Evolutionary conservation across 2,329 filamentous ascomycete genomes (phyloP), one percentile per base, ranked within the genome.

Genomic region (Aspergillus sp.): DNA sequence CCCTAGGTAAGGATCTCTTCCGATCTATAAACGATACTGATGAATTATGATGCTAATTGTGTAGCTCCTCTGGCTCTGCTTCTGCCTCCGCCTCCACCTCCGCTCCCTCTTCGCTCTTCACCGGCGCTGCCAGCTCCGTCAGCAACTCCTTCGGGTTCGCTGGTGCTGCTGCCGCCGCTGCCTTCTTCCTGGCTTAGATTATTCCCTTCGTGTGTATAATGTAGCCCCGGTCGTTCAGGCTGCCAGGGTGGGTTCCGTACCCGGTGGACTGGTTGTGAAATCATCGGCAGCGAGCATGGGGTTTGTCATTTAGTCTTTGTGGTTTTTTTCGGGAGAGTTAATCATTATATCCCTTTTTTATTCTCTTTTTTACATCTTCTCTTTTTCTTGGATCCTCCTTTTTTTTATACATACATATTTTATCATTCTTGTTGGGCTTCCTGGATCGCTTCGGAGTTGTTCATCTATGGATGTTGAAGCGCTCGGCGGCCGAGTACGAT

Each of bases 131-230:
- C 47, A 61, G 44, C 59, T 42, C 57, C 47, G 39, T 62, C 51
- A 46, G 48, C 54, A 51, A 53, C 57, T 61, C 57, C 45, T 59
- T 63, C 52, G 49, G 51, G 45, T 54, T 62, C 49, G 61, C 59
- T 48, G 61, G 61, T 55, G 58, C 53, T 34, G 61, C 61, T 44
- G 61, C 59, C 45, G 54, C 53, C 30, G 58, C 59, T 38, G 61
- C 60, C 51, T 51, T 62, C 58, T 57, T 64, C 60, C 43, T 64
- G 49, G 61, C 61, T 52, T 64, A 64, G 53, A 61, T 61, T 44
- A 41, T 41, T 47, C 44, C 47, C 38, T 58, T 57, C 51, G 52
- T 57, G 57, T 60, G 50, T 52, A 57, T 59, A 58, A 52, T 58
- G 48, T 59, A 57, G 38, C 60, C 64, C 46, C 69, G 46, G 47